These are phyloP conservation scores for Cyclotella baltica DNA, from an alignment of 108 stramenopile species.

Conservation along the genomic window DNA sequence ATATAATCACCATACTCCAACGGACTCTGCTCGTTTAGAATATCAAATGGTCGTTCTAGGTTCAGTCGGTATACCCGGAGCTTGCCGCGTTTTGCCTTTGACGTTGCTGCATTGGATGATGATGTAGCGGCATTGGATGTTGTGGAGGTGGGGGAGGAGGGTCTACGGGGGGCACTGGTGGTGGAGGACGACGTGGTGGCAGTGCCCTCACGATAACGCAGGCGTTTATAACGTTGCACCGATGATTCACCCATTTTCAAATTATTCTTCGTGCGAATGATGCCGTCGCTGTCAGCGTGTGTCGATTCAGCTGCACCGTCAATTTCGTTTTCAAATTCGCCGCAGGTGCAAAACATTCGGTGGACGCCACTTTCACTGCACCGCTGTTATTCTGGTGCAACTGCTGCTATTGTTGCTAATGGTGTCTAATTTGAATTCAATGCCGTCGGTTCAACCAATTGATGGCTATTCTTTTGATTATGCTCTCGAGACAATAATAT, in stretches of 20 bases:
- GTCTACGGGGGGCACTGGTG: neutral
- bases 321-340: too few species aligned
- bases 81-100: neutral
- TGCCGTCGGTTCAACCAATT: too few species aligned
- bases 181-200: neutral
- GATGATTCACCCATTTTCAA: neutral
- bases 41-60: conserved; percentile 48
- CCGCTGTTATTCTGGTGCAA: too few species aligned
- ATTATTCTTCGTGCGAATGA: too few species aligned
- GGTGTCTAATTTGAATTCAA: too few species aligned
- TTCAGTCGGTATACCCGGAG: conserved; percentile 31
- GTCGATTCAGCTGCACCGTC: too few species aligned
- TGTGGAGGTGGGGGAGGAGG: neutral
- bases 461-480: too few species aligned
- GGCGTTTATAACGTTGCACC: conserved; percentile 10
- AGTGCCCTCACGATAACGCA: neutral
- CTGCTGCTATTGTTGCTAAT: too few species aligned
- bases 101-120: neutral
- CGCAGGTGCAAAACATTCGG: too few species aligned
- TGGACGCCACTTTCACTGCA: too few species aligned
- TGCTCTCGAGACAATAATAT: too few species aligned
- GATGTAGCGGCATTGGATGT: neutral
- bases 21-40: conserved; percentile 44
- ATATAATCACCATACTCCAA: conserved; percentile 54
- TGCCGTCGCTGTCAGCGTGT: neutral